phyloP scores from a whole-genome alignment of 1,284 basidiomycete species.

The Ustilago crameri region DNA sequence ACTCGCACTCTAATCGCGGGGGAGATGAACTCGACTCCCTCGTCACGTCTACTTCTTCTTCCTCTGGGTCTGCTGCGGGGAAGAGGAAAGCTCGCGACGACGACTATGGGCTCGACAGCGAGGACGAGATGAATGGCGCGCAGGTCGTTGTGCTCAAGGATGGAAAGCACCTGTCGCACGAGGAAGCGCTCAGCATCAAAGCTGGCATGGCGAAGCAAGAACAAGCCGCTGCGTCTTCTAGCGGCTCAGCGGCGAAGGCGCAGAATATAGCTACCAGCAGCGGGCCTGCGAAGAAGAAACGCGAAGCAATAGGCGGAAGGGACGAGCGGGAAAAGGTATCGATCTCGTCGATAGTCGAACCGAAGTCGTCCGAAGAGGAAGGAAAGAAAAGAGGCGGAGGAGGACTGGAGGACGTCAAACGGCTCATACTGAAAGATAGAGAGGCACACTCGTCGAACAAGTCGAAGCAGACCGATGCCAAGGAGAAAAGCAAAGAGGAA shows the following conservation, averaged over 20 bases:
- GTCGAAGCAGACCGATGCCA: neutral
- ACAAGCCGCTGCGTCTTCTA: neutral
- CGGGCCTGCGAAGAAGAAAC: constrained; percentile 1
- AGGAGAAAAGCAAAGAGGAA: constrained; percentile 9
- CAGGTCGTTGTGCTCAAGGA: constrained; percentile 60
- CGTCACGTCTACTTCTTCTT: constrained; percentile 12
- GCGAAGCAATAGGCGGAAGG: neutral
- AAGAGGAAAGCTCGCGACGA: constrained; percentile 5
- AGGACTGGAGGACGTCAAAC: constrained; percentile 30
- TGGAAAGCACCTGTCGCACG: constrained; percentile 50
- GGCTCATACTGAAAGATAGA: constrained; percentile 20
- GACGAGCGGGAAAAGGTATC: neutral
- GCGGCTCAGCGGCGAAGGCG: too few species aligned
- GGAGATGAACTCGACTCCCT: constrained; percentile 28
- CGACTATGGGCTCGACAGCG: constrained; percentile 22
- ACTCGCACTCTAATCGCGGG: neutral
- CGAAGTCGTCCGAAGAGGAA: neutral
- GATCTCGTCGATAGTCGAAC: constrained; percentile 1
- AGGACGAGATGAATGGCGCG: constrained; percentile 49
- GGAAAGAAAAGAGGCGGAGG: neutral
- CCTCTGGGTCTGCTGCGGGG: too few species aligned
- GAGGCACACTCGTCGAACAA: neutral
- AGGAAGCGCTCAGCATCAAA: constrained; percentile 31
- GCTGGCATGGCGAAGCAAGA: neutral
- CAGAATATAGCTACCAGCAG: constrained; percentile 15